Base-by-base conservation (phyloP, 78 protist genomes). In the Monosiga brevicollis region DNA sequence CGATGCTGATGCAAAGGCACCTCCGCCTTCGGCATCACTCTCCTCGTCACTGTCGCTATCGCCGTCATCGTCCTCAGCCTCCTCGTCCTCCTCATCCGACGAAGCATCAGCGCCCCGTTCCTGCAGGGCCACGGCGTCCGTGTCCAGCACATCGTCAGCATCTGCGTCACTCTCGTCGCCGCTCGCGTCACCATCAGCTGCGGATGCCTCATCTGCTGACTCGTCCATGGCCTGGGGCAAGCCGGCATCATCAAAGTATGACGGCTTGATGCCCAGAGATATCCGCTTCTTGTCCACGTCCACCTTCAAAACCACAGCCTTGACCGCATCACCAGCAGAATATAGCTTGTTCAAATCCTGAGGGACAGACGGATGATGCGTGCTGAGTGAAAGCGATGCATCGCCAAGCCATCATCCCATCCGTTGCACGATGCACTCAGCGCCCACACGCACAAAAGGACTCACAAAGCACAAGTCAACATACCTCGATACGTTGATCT, bases 211-310 rank as follows among this genome's bases (percentile, higher is more conserved):
- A 1, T 49, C 73, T 38, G 3, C 24, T 42, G 6, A 73, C 38
- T 42, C 41, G n/a, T 34, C 41, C 34, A 0, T 39, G 41, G 20
- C 55, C 15, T 38, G 72, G 42, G 36, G 71, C 39, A 2, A 76
- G 0, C 78, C 87, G 49, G 1, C 42, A 42, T 37, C 83, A 43
- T 38, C 79, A 41, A 71, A 78, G 78, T 78, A 29, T 38, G 54
- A 42, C 39, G 79, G 80, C 80, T 79, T 71, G 39, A 73, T 81
- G 62, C 88, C 36, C 23, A 79, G 70, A 42, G 79, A 39, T 29
- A 73, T 35, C 26, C 35, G 70, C 75, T 72, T 79, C 38, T 43
- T 40, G 26, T 35, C 41, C 11, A 6, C 20, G 76, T 78, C 83
- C 43, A 70, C 38, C 73, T 70, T 23, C 37, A 41, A 42, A 11